A percentile compares a stretch with the other conserved stretches of the same genome.
Conservation (phyloP, 176 grass and related monocot genomes). For the Oryza longistaminata region DNA sequence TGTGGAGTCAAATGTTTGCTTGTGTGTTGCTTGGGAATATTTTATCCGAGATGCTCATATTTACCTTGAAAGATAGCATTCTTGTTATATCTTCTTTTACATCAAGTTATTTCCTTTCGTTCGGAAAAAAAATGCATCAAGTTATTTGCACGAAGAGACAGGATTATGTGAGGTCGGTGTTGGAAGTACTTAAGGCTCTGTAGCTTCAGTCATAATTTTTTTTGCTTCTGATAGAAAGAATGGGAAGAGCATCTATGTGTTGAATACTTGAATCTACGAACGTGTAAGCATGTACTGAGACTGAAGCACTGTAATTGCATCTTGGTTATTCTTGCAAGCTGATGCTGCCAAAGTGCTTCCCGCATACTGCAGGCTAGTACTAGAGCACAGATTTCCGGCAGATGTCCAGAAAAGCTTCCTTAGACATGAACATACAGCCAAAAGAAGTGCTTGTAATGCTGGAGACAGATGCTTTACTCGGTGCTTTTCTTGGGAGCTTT, state of each 20-base stretch:
- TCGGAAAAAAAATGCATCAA: no score
- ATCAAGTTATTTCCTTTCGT: no score
- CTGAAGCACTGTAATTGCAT: not conserved
- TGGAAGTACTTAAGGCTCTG: not conserved
- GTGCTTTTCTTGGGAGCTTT: not conserved
- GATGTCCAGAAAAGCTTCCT: not conserved
- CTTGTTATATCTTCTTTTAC: conserved; percentile 20
- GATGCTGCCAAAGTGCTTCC: not conserved
- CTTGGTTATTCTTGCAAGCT: not conserved
- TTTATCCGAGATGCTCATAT: conserved; percentile 4
- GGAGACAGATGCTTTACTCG: not conserved
- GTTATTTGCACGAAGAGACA: not conserved
- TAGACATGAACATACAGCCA: not conserved
- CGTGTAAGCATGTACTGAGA: not conserved
- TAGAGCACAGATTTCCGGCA: not conserved
- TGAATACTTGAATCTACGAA: not conserved
- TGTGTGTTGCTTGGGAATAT: conserved; percentile 3
- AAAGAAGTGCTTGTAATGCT: not conserved
- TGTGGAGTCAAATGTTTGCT: conserved; percentile 6
- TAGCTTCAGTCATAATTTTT: not conserved
- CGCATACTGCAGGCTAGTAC: not conserved
- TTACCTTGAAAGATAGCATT: not conserved
- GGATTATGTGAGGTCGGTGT: not conserved
- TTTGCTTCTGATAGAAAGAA: not conserved
- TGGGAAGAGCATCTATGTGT: not conserved